Evolutionary conservation across 345 rosid species (phyloP).

Genomic region (Ricinus communis): DNA sequence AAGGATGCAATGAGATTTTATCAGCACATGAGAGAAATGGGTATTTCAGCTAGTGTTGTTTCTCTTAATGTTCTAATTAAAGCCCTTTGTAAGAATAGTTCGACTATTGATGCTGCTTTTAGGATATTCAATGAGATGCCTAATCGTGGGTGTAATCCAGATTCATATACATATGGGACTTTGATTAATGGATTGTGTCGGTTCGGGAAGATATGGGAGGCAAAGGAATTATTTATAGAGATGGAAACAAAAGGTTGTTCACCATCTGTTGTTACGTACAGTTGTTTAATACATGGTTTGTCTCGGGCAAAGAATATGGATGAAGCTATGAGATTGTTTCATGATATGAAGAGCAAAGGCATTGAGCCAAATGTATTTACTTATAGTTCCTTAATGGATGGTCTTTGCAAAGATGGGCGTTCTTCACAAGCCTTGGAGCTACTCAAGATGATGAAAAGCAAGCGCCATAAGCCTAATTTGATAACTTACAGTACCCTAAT

Average conservation of each 20-base stretch:
- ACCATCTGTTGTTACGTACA: slow-evolving; percentile 82
- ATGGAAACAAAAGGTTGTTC: slow-evolving; percentile 70
- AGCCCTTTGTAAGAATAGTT: slow-evolving; percentile 70
- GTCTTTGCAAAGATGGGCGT: slow-evolving; percentile 47
- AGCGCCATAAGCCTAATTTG: slow-evolving; percentile 55
- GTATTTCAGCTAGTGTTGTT: slow-evolving; percentile 54
- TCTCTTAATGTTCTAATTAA: slow-evolving; percentile 86
- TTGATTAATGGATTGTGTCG: slow-evolving; percentile 80
- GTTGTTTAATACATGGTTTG: no score
- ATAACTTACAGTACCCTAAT: slow-evolving; percentile 66
- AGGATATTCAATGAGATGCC: slow-evolving; percentile 83
- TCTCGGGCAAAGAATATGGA: no score
- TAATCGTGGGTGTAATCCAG: slow-evolving; percentile 59
- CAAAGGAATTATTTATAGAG: slow-evolving; percentile 68
- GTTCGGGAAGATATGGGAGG: slow-evolving; percentile 60
- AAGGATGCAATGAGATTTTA: slow-evolving; percentile 66
- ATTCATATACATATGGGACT: slow-evolving; percentile 88
- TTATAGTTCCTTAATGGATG: no score
- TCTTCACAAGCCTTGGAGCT: slow-evolving; percentile 63
- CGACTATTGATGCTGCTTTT: slow-evolving; percentile 65
- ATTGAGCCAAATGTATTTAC: slow-evolving; percentile 83
- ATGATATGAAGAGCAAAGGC: slow-evolving; percentile 66
- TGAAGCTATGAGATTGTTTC: slow-evolving; percentile 64
- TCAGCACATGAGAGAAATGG: slow-evolving; percentile 61
- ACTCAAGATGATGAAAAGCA: slow-evolving; percentile 63